Conservation (phyloP, 2,329 filamentous ascomycete species). For the Trichoderma sp. region DNA sequence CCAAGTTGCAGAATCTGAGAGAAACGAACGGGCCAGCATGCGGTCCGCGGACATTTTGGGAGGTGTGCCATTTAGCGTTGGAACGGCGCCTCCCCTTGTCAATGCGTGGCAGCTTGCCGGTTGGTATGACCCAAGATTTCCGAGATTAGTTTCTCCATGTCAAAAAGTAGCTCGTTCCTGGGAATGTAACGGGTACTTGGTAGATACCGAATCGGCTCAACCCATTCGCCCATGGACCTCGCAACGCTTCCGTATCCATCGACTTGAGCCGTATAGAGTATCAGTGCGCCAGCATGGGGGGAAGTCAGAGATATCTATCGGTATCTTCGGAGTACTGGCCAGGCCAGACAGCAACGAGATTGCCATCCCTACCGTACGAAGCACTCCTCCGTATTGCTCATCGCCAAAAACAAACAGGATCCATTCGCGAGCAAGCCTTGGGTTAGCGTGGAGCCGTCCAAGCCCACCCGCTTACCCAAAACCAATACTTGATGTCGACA, state of each 20-base stretch:
- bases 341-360: neutral
- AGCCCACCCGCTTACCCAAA: conserved; percentile 3
- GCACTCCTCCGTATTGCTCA: neutral
- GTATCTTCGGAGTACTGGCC: neutral
- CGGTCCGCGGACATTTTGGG: conserved; percentile 11
- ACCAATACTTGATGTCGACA: neutral
- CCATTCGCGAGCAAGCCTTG: neutral
- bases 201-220: neutral
- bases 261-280: neutral
- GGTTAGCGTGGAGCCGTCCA: neutral
- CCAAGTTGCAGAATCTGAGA: conserved; percentile 16
- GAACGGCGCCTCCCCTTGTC: conserved; percentile 14
- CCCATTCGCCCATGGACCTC: neutral
- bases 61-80: conserved; percentile 15
- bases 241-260: neutral
- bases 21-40: conserved; percentile 19
- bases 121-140: conserved; percentile 21
- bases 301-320: neutral
- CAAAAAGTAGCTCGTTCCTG: conserved; percentile 16
- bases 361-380: neutral
- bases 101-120: conserved; percentile 20
- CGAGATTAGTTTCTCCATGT: conserved; percentile 18
- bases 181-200: conserved; percentile 9
- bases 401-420: neutral
- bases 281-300: neutral